Evolutionary conservation across 2,329 filamentous ascomycete species (phyloP), one percentile per base, ranked within the genome.

Genomic region (Aspergillus unguis): DNA sequence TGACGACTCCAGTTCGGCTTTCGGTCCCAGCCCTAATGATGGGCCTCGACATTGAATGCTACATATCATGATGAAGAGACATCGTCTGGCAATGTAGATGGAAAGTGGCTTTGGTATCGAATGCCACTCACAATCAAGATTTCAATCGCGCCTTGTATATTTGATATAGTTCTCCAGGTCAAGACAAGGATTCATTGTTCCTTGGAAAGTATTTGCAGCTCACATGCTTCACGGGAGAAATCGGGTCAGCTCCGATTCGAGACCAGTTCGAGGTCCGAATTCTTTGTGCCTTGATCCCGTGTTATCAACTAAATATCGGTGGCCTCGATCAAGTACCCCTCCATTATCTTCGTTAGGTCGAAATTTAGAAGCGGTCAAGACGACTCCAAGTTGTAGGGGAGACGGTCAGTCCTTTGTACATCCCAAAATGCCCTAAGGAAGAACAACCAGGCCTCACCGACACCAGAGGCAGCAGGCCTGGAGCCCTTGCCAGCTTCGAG

Each of bases 401-500:
- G 17, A 38, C 36, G n/a, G 23, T 28, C 32, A 32, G 38, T 44
- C n/a, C 25, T 44, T 40, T 44, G 41, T 44, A n/a, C 25, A 26
- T 50, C 25, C 29, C 10, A 50, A 50, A 23, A 38, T 37, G 40
- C 42, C 42, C 42, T 42, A 33, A 40, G 7, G 10, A n/a, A 8
- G n/a, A 29, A 26, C 26, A n/a, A 43, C 10, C 42, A 23, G 48
- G 41, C 40, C 48, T 50, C 48, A 50, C 48, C 48, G 48, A 44
- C 48, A 43, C 26, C 27, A 50, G 42, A 36, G 28, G 9, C 36
- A 8, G 25, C 10, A 3, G 11, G 27, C 6, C 10, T 23, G 37
- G 40, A 29, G 28, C 46, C 36, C 36, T 33, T 43, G 38, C 38
- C 25, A 28, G 43, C 41, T 38, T 50, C 48, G 7, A 44, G 27